phyloP scores from a whole-genome alignment of 257 asterid genomes.

The Gentiana dahurica region DNA sequence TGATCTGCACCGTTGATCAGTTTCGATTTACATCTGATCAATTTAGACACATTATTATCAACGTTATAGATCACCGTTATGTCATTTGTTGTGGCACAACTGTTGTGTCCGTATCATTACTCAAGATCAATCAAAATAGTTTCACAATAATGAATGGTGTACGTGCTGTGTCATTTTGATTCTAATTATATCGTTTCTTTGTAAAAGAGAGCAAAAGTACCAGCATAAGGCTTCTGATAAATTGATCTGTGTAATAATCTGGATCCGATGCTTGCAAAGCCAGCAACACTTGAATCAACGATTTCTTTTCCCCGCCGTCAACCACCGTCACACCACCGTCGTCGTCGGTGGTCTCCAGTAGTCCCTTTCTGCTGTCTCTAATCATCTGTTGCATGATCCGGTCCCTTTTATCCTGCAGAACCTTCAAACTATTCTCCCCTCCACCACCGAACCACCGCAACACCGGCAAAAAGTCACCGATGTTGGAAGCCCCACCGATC shows the following conservation, averaged over 20 bases:
- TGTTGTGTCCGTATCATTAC: too few relatives aligned
- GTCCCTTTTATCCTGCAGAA: slow-evolving; percentile 33
- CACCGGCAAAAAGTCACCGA: slow-evolving; percentile 20
- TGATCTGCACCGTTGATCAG: too few relatives aligned
- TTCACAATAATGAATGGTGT: too few relatives aligned
- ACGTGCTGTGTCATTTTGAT: too few relatives aligned
- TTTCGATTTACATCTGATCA: too few relatives aligned
- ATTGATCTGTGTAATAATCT: slow-evolving; percentile 18
- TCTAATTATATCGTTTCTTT: neutral
- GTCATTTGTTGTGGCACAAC: too few relatives aligned
- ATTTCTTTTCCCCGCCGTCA: slow-evolving; percentile 4
- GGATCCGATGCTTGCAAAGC: slow-evolving; percentile 18
- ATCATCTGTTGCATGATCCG: slow-evolving; percentile 39
- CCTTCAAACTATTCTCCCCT: slow-evolving; percentile 12
- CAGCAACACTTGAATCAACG: slow-evolving; percentile 22
- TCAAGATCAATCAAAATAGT: too few relatives aligned
- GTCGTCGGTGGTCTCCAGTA: slow-evolving; percentile 8
- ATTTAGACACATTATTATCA: too few relatives aligned
- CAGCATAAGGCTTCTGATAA: slow-evolving; percentile 20
- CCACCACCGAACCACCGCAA: slow-evolving; percentile 16
- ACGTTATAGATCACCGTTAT: too few relatives aligned
- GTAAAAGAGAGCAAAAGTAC: slow-evolving; percentile 7
- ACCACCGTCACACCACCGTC: neutral
- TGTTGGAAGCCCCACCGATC: slow-evolving; percentile 9
- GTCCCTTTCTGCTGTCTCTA: slow-evolving; percentile 21